Evolutionary conservation across 2,329 filamentous ascomycete species (phyloP).

Genomic region (Alternaria sp.): DNA sequence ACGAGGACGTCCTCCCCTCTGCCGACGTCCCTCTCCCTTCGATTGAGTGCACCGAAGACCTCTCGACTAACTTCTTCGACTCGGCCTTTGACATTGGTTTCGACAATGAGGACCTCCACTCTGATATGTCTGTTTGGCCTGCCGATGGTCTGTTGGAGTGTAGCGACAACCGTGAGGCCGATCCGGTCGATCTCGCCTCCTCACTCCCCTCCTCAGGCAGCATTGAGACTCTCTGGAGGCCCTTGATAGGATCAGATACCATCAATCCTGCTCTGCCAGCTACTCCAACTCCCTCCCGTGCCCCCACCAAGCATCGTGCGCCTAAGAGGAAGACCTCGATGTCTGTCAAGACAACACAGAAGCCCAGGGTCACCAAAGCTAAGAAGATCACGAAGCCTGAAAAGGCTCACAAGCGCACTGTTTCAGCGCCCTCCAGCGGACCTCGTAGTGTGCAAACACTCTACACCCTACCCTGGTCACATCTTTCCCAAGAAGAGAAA

Average conservation of each 20-base stretch:
- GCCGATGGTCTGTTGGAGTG: not conserved
- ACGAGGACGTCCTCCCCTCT: not conserved
- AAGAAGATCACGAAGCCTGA: slow-evolving; percentile 8
- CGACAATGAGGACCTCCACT: not conserved
- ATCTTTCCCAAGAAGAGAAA: slow-evolving; percentile 25
- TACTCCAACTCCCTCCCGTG: not conserved
- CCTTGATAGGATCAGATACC: not conserved
- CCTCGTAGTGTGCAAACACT: slow-evolving; percentile 15
- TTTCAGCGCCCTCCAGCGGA: not conserved
- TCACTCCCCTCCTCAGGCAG: not conserved
- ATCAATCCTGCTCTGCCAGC: not conserved
- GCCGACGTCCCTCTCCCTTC: not conserved
- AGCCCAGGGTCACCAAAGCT: not conserved
- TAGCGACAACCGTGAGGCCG: no score
- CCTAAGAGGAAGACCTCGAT: not conserved
- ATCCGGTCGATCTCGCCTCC: not conserved
- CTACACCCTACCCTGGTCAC: slow-evolving; percentile 16
- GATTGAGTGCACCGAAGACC: not conserved
- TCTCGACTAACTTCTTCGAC: not conserved
- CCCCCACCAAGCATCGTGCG: not conserved
- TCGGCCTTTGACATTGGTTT: not conserved
- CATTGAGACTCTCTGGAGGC: slow-evolving; percentile 2
- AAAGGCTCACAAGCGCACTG: slow-evolving; percentile 3
- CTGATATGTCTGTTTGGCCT: slow-evolving; percentile 5
- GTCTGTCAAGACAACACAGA: not conserved